Evolutionary conservation across 2,329 filamentous ascomycete genomes (phyloP), one percentile per base, ranked within the genome.

Genomic region (Karstenula rhodostoma): DNA sequence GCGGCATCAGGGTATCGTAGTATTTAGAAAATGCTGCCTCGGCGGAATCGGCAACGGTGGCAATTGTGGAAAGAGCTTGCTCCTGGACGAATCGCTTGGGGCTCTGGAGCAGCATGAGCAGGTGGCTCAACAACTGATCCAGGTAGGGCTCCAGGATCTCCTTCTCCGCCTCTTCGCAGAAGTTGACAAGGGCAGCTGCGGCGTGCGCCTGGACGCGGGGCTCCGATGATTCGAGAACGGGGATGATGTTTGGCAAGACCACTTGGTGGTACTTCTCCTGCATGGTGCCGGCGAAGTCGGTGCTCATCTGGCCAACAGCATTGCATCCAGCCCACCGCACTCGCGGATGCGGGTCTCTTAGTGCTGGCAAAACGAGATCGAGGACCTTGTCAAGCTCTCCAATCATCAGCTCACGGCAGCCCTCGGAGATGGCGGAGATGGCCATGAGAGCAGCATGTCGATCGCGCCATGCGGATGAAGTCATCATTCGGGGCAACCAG

Each of bases 281-380:
- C 94, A 99, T 98, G 12, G 91, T 96, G 13, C 94, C 94, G 13
- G 96, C 94, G 78, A 99, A 99, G 75, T 99, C 95, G 33, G 95
- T 99, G 82, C 94, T 98, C 95, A 99, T 99, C 79, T 99, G 95
- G 29, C 95, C 95, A n/a, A 99, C 86, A 44, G 95, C 95, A 75
- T 99, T 98, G 83, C 95, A 99, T 35, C 94, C 95, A 55, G 95
- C 95, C 89, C 96, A 99, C 71, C 94, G 90, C 57, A 99, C 95
- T 74, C 95, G 92, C 43, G 95, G 92, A 75, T 99, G 95, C 42
- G 91, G 86, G 74, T 99, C 94, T 70, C 90, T 89, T 37, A 99
- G 85, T 37, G 94, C 91, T 17, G 95, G 95, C 52, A 97, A 88
- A n/a, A 99, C 94, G 58, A 99, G 85, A 66, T 96, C 93, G 50